phyloP scores from a whole-genome alignment of 179 eudicot species.

The Beta lomatogona region DNA sequence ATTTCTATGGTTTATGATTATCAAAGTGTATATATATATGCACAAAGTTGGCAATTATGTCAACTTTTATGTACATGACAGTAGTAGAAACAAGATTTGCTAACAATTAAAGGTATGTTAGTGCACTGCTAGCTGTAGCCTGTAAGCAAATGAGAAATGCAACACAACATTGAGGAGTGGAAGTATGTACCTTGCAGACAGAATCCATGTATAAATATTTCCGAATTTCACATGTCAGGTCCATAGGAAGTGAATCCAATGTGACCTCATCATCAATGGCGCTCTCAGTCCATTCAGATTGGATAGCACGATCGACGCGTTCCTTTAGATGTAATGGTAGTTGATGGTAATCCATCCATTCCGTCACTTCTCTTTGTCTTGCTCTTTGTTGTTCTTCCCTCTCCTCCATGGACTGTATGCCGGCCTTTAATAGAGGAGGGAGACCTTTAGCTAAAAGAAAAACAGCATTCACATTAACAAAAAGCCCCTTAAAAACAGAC shows the following conservation, averaged over 20 bases:
- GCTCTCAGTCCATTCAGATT: slow-evolving; percentile 12
- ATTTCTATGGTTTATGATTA: no score
- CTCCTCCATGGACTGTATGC: slow-evolving; percentile 24
- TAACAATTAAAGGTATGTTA: background rate
- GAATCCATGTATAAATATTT: background rate
- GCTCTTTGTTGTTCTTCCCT: slow-evolving; percentile 11
- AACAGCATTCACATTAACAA: background rate
- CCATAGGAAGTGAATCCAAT: slow-evolving; percentile 16
- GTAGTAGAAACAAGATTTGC: background rate
- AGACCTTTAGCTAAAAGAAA: slow-evolving; percentile 13
- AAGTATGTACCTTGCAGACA: slow-evolving; percentile 1
- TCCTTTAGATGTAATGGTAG: slow-evolving; percentile 7
- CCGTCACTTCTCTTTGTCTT: slow-evolving; percentile 8
- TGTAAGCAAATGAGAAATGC: no score
- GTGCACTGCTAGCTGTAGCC: no score
- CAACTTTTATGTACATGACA: no score
- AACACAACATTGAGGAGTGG: background rate
- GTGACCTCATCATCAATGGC: slow-evolving; percentile 7
- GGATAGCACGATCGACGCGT: slow-evolving; percentile 13
- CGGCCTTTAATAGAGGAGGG: slow-evolving; percentile 9
- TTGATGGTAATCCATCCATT: slow-evolving; percentile 19
- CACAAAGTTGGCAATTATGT: no score
- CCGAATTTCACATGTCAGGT: no score
- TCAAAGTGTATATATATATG: no score
- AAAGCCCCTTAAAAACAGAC: no score